Evolutionary conservation across 345 rosid genomes (phyloP), one percentile per base, ranked within the genome.

Genomic region (Sisymbrium irio): DNA sequence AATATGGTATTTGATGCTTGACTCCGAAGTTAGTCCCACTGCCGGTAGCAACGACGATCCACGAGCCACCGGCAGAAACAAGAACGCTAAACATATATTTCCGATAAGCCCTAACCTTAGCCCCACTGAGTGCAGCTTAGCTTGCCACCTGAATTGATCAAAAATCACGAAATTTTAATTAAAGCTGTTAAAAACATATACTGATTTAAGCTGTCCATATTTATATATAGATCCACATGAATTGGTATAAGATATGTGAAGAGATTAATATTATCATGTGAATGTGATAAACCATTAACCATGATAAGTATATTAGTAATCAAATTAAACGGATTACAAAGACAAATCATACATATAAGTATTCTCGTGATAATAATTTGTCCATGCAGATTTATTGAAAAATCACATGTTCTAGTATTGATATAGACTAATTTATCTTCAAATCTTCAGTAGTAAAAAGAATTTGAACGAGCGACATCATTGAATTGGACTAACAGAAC

Each of bases 1-100:
- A 39, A 88, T 88, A 49, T 93, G 98, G 32, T 93, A 93, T 82
- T 89, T 93, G 64, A 93, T 91, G 91, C 96, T 83, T 2, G 82
- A 80, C 67, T 93, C 98, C 14, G 95, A 91, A 18, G 94, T 88
- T 25, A 93, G 65, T 8, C 96, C 97, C 6, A 93, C 69, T 15
- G 84, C 50, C 7, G 83, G 82, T 37, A 93, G 78, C 78, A 93
- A 69, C 55, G 96, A 91, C 1, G 97, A 91, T 0, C 90, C 91
- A 9, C 98, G 87, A 2, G 93, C 79, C 80, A 93, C 98, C 20
- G 97, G 97, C 45, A 84, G 85, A 67, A 93, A 91, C 18, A 93
- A 79, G 50, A 91, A 83, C 20, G 91, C 49, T 3, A 88, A 71
- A n/a, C 87, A 79, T 39, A 89, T 68, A 78, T 88, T 86, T 51